Base-by-base conservation (phyloP, 1,139 yeast genomes). In the Taphrina communis region DNA sequence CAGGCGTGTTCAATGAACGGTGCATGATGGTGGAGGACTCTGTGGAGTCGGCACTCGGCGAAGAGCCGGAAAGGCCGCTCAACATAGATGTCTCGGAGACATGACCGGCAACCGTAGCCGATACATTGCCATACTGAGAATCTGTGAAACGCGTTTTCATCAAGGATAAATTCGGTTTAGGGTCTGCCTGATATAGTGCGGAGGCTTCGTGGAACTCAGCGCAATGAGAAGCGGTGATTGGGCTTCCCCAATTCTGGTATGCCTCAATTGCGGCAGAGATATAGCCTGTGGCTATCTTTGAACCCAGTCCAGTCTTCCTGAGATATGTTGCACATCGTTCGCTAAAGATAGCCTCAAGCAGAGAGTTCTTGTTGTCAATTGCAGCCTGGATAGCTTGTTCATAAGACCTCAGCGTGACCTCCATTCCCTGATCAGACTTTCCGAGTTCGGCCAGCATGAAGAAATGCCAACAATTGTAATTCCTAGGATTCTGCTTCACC, bases 261-360 rank as follows among this genome's bases (percentile, higher is more conserved):
- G 67, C 60, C n/a, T 46, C 19, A 1, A 39, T 39, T 7, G 67
- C 60, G 8, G 55, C 67, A n/a, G 41, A 6, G 19, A 39, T 51
- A 21, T 36, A 48, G 14, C 67, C 67, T 14, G 14, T 14, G 6
- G 60, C 53, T 8, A 58, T 35, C 19, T 39, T 42, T 6, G 6
- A 6, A 42, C 53, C 53, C 6, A 44, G 41, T 6, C 53, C 53
- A 19, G 19, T 14, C 21, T 25, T 36, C 21, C 4, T 17, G 39
- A 63, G 46, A 44, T 31, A 63, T 17, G 31, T 17, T n/a, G 67
- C 67, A 19, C 65, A 57, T 12, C 69, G 42, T 39, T 65, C 69
- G 14, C 58, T 65, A 44, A 41, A 57, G 31, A 57, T 14, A 1
- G 48, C 69, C 8, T 41, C 44, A 12, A 57, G 53, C 4, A 58